These are phyloP conservation scores for Leccinum griseonigrum DNA, from an alignment of 1,284 basidiomycete genomes.

Conservation along the genomic window DNA sequence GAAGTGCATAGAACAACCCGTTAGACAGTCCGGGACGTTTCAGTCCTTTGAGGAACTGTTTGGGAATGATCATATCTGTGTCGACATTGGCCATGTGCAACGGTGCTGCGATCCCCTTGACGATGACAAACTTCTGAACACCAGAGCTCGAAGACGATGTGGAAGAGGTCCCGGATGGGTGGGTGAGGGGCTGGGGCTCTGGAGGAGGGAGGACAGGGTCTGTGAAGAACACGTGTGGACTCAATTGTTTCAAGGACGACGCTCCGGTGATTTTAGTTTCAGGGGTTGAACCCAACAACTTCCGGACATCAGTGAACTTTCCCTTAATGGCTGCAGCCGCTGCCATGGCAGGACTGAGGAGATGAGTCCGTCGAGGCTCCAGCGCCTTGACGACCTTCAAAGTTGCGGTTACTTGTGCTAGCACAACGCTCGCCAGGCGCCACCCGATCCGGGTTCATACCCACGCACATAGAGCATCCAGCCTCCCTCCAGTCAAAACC, in stretches of 20 bases:
- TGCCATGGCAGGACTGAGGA: conserved; percentile 95
- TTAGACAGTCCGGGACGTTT: conserved; percentile 90
- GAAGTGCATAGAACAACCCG: conserved; percentile 83
- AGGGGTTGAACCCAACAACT: conserved; percentile 58
- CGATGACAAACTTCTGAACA: conserved; percentile 74
- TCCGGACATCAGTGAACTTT: conserved; percentile 86
- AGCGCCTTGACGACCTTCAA: conserved; percentile 77
- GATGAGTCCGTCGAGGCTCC: conserved; percentile 83
- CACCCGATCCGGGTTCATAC: conserved; percentile 97
- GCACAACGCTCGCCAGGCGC: conserved; percentile 90
- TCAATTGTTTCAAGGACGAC: conserved; percentile 65
- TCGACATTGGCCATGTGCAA: conserved; percentile 92
- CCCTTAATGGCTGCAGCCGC: conserved; percentile 92
- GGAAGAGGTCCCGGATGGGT: conserved; percentile 33
- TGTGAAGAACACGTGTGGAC: conserved; percentile 73
- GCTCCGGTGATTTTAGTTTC: conserved; percentile 45
- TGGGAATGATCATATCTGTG: conserved; percentile 97
- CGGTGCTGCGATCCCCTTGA: conserved; percentile 86
- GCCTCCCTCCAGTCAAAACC: conserved; percentile 98
- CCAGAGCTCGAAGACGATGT: conserved; percentile 53
- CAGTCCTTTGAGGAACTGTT: conserved; percentile 93
- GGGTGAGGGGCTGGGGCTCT: conserved; percentile 44
- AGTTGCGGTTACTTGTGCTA: conserved; percentile 96
- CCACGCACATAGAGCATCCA: conserved; percentile 97
- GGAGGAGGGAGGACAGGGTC: conserved; percentile 73